phyloP scores from a whole-genome alignment of 805 yeast species.

The Geotrichum ghanense region DNA sequence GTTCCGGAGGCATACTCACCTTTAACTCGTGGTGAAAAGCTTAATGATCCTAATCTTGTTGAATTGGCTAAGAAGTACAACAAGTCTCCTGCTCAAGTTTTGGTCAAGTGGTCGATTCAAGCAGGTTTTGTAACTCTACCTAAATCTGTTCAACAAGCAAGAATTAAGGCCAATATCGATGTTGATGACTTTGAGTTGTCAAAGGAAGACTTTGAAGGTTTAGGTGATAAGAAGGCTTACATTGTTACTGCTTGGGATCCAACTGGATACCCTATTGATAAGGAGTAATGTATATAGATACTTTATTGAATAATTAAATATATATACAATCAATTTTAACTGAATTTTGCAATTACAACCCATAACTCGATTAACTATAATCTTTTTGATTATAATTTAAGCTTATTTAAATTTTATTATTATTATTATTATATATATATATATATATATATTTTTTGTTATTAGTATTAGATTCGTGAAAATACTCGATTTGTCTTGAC shows the following conservation, averaged over 20 bases:
- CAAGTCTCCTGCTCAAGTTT: conserved; percentile 34
- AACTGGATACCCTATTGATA: conserved; percentile 9
- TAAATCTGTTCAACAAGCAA: conserved; percentile 47
- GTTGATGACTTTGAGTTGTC: conserved; percentile 36
- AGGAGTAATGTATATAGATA: too few relatives aligned
- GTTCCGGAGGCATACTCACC: conserved; percentile 73
- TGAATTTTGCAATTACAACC: too few relatives aligned
- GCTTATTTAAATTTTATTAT: too few relatives aligned
- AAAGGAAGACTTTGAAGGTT: conserved; percentile 19
- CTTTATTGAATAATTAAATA: too few relatives aligned
- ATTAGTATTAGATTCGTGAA: background rate
- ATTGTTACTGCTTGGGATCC: conserved; percentile 29
- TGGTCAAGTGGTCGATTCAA: conserved; percentile 39
- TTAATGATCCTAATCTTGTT: conserved; percentile 22
- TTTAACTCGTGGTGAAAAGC: conserved; percentile 53
- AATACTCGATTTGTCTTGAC: background rate
- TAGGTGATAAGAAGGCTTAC: conserved; percentile 23
- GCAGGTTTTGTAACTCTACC: conserved; percentile 57
- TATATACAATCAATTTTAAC: too few relatives aligned
- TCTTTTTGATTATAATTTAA: too few relatives aligned
- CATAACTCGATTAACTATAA: too few relatives aligned
- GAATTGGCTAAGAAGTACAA: conserved; percentile 30
- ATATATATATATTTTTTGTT: too few relatives aligned
- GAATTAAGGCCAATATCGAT: conserved; percentile 46
- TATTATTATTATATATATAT: too few relatives aligned